Conservation (phyloP, 1,284 basidiomycete species). For the Stygiomarasmius scandens region DNA sequence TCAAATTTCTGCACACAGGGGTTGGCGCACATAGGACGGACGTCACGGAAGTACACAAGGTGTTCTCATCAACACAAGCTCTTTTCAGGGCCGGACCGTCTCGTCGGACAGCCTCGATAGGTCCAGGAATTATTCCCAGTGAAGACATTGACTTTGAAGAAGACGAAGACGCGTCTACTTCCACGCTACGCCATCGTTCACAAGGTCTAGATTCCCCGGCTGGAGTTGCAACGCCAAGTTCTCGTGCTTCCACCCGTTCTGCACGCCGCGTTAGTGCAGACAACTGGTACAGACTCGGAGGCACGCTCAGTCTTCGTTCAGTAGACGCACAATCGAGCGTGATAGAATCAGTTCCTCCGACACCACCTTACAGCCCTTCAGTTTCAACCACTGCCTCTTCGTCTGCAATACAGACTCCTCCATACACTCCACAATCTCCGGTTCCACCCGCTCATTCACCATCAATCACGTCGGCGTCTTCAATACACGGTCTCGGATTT, state of each 20-base stretch:
- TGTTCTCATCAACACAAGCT: conserved; percentile 74
- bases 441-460: neutral
- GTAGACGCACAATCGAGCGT: conserved; percentile 26
- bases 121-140: conserved; percentile 61
- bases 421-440: conserved; percentile 11
- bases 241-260: conserved; percentile 11
- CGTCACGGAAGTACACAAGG: conserved; percentile 77
- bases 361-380: conserved; percentile 37
- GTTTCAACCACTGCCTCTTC: neutral
- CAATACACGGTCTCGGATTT: neutral
- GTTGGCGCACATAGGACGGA: conserved; percentile 82
- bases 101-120: conserved; percentile 75
- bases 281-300: conserved; percentile 18
- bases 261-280: conserved; percentile 39
- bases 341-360: conserved; percentile 23
- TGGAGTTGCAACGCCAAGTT: conserved; percentile 3
- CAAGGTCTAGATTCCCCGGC: neutral
- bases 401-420: conserved; percentile 9
- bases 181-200: conserved; percentile 9
- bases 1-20: conserved; percentile 44
- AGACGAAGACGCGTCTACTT: conserved; percentile 14
- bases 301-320: conserved; percentile 9
- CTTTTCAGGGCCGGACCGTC: conserved; percentile 52
- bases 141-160: conserved; percentile 40
- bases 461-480: neutral